Conservation (phyloP, 768 basidiomycete genomes). For the Pholiota molesta region DNA sequence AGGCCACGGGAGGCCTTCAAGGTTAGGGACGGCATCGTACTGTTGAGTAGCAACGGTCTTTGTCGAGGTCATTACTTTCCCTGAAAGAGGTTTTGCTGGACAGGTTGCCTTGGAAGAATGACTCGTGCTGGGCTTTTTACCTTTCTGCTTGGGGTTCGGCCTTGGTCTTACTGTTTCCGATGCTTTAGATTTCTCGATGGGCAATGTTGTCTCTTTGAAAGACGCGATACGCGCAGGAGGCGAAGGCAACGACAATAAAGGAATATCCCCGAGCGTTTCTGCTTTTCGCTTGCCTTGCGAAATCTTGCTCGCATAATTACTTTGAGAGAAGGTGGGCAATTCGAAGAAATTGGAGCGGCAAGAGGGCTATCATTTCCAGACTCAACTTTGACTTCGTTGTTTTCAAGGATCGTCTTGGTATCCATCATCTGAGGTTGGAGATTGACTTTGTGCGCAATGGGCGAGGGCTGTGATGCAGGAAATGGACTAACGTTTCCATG, state of each 20-base stretch:
- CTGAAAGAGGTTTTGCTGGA: not conserved
- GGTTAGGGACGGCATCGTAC: not conserved
- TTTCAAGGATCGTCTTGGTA: not conserved
- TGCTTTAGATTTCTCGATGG: not conserved
- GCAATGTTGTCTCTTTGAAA: not conserved
- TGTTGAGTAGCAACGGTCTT: not conserved
- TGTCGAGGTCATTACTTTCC: too few species aligned
- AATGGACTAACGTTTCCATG: not conserved
- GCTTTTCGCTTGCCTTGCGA: not conserved
- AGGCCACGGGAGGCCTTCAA: not conserved
- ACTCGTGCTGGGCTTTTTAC: not conserved
- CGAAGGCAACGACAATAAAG: slow-evolving; percentile 9
- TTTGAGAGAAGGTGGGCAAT: not conserved
- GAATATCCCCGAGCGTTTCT: slow-evolving; percentile 2
- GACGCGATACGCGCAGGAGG: slow-evolving; percentile 1
- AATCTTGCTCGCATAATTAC: not conserved
- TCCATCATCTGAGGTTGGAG: not conserved
- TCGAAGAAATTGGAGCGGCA: not conserved
- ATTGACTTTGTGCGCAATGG: not conserved
- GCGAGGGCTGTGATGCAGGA: not conserved
- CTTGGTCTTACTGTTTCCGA: not conserved
- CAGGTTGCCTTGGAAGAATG: not conserved
- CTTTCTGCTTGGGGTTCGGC: not conserved
- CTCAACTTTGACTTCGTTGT: not conserved
- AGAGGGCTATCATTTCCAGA: not conserved